Base-by-base conservation (phyloP, 371 early-diverging fungal species). In the Chytridium lagenaria region DNA sequence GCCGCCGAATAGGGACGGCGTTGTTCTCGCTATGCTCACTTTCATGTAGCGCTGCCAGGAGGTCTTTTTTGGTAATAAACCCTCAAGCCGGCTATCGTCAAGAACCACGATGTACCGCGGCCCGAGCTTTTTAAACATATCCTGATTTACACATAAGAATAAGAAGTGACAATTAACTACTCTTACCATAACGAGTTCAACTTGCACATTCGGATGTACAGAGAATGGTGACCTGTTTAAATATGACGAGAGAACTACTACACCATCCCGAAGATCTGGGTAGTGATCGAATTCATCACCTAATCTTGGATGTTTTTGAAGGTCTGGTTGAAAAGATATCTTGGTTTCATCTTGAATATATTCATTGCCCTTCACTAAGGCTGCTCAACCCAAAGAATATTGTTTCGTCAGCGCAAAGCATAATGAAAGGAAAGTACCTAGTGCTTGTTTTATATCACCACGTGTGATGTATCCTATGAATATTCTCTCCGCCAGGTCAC, bases 401-500 rank as follows among this genome's bases (percentile, higher is more conserved):
- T 10, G 16, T 7, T 37, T 44, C 33, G 36, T 44, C 7, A 44
- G 55, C 26, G 23, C 55, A 52, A 52, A 26, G 23, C 5, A 5
- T 26, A 5, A 52, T 22, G 12, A 7, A n/a, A 26, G 5, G 12
- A 26, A 10, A 28, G 40, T 5, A 66, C 66, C 49, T 15, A 66
- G 2, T 15, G 80, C 78, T 38, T 71, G 68, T 34, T 38, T 50
- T 26, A 81, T 34, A 36, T 78, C 73, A 7, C 51, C 68, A 23
- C 70, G 44, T 1, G 63, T 59, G 31, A 71, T 69, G 69, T 77
- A 81, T 3, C 81, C 37, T 76, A 86, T 7, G 92, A 86, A 0
- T 90, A 87, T 59, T 86, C 90, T n/a, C 82, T 78, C 59, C 85
- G 88, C 65, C 86, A 78, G 3, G 84, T 87, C 86, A 87, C 63